Base-by-base conservation (phyloP, 306 rosid species). In the Castanea mollissima region DNA sequence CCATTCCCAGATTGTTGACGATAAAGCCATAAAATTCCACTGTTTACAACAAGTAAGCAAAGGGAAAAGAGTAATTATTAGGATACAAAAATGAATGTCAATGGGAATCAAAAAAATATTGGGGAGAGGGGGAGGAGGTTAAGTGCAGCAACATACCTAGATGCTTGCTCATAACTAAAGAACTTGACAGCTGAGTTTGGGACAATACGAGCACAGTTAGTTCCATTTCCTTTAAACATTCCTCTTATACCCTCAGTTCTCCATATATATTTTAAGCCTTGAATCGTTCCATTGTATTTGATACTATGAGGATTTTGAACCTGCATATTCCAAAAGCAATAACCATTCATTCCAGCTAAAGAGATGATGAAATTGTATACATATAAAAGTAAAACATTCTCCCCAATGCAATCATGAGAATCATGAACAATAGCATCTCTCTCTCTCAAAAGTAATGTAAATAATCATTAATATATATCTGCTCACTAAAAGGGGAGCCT, bases 171-270 rank as follows among this genome's bases (percentile, higher is more conserved):
- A 32, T 91, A 91, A 86, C 91, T 88, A 64, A 83, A 88, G 85
- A 91, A 91, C 84, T 91, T 91, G 52, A 89, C 92, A 6, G 96
- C 93, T 8, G 92, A 91, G 82, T 91, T 91, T 21, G 93, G 93
- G 76, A 91, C 76, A 70, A 91, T 91, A 58, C 90, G 93, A 69
- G 92, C 93, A 82, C 96, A 89, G 55, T 91, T 89, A 32, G 93
- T 91, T 79, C 96, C 93, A 44, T 91, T 91, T 76, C 92, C 96
- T 80, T 88, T 91, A 68, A 89, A 88, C 90, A 89, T 15, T 76
- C 93, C 90, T 78, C 86, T 85, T 23, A 87, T 71, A 67, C 96
- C 93, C 84, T 91, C 92, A 13, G 81, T 81, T 73, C 69, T 84
- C 90, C 91, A 89, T 84, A 89, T 86, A 75, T 87, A 86, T 75